Base-by-base conservation (phyloP, 129 eudicot species). In the Deinandra increscens region DNA sequence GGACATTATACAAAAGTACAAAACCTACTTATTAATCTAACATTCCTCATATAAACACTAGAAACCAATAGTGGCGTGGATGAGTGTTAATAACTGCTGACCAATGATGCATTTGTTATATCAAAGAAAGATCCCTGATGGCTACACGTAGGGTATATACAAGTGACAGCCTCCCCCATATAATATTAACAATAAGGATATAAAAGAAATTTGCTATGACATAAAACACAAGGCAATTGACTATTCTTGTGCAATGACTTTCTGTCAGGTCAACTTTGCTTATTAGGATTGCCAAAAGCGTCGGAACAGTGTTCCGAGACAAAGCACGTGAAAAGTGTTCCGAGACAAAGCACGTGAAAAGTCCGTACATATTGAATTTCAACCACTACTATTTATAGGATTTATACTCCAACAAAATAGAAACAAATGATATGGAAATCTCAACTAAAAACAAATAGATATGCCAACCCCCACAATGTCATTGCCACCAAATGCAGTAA, bases 231-330 rank as follows among this genome's bases (percentile, higher is more conserved):
- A 41, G 43, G 48, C 34, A 37, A 51, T 56, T 12, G 45, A 26
- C 11, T 3, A 42, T 54, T 55, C 68, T 43, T 49, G 14, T 66
- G 8, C 42, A 45, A 55, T 34, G 29, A 54, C 37, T 75, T 55
- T 65, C 38, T 54, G 11, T 17, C 65, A 26, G 72, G 73, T 54
- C 79, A 65, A 65, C 59, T 64, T 64, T 23, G 8, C 34, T 51
- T 37, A 26, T 49, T 37, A 64, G 26, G 26, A 12, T 26, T 31
- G 45, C 78, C 45, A 42, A 64, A 50, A 41, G 39, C 56, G 11
- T 50, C 53, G 42, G 15, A 51, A 74, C 55, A 23, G 43, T 15
- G 46, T 39, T 65, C 65, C 18, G 7, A 38, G 48, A 42, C 50
- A 11, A 72, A 66, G 39, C 74, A 54, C 65, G 41, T 68, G 73